phyloP scores from a whole-genome alignment of 2,329 filamentous ascomycete genomes.

The Blumeriella jaapii region DNA sequence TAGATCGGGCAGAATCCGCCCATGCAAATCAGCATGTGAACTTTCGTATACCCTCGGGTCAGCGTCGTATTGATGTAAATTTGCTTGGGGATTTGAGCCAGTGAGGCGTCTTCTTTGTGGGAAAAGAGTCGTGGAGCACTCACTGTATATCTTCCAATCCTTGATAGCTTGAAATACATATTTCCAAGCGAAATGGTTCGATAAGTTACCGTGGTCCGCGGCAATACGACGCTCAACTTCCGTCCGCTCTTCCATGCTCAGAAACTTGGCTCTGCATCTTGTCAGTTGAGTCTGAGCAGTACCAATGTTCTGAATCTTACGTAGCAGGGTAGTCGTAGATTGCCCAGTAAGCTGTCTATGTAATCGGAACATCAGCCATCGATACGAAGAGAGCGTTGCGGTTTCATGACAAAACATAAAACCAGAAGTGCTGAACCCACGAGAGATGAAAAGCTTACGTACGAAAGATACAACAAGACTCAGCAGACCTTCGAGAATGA shows the following conservation, averaged over 20 bases:
- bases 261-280: slow-evolving; percentile 28
- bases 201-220: slow-evolving; percentile 11
- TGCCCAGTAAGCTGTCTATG: slow-evolving; percentile 12
- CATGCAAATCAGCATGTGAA: slow-evolving; percentile 13
- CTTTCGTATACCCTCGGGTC: not conserved
- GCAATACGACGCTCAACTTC: slow-evolving; percentile 16
- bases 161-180: slow-evolving; percentile 31
- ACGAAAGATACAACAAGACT: slow-evolving; percentile 31
- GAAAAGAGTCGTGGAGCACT: not conserved
- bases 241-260: slow-evolving; percentile 28
- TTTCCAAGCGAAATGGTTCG: slow-evolving; percentile 24
- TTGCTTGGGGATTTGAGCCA: not conserved
- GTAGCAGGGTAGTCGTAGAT: slow-evolving; percentile 12
- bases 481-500: slow-evolving; percentile 40
- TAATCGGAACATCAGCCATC: too few relatives aligned
- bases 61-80: not conserved
- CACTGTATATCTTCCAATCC: slow-evolving; percentile 33
- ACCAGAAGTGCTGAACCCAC: too few relatives aligned
- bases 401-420: too few relatives aligned
- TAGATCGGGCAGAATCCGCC: slow-evolving; percentile 14
- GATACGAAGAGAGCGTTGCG: too few relatives aligned
- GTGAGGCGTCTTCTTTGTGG: too few relatives aligned
- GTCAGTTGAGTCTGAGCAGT: not conserved
- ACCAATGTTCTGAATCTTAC: slow-evolving; percentile 4
- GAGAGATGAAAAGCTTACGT: too few relatives aligned